These are phyloP conservation scores for Zizania palustris DNA, from an alignment of 202 grass and related monocot species.

Conservation along the genomic window DNA sequence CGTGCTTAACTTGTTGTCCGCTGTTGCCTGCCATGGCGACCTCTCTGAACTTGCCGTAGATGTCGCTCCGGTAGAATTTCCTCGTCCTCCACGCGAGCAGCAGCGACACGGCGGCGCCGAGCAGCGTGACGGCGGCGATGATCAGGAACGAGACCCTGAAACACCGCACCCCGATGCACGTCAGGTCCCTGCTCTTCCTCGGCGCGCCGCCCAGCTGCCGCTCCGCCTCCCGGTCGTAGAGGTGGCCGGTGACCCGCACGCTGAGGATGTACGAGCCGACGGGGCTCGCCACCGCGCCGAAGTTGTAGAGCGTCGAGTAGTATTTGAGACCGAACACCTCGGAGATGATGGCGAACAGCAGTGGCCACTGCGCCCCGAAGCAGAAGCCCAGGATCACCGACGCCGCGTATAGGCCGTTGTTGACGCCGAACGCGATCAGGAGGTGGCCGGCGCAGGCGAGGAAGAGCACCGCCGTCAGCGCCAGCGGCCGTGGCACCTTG, in stretches of 20 bases:
- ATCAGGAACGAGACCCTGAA: conserved; percentile 58
- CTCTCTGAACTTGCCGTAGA: conserved; percentile 59
- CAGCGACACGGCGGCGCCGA: conserved; percentile 46
- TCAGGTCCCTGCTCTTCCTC: conserved; percentile 12
- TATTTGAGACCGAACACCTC: conserved; percentile 94
- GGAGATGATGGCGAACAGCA: conserved; percentile 92
- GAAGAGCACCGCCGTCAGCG: conserved; percentile 46
- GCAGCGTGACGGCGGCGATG: conserved; percentile 54
- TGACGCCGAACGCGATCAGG: conserved; percentile 53
- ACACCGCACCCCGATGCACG: conserved; percentile 53
- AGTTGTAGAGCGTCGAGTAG: conserved; percentile 74
- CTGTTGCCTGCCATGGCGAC: not conserved
- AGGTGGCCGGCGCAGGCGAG: conserved; percentile 50
- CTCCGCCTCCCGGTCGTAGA: conserved; percentile 56
- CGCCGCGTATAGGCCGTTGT: conserved; percentile 47
- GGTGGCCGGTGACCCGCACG: conserved; percentile 42
- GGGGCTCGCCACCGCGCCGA: conserved; percentile 57
- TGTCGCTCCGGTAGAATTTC: conserved; percentile 56
- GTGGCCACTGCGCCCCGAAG: conserved; percentile 94
- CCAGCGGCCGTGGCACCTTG: conserved; percentile 58
- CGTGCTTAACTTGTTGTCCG: not conserved
- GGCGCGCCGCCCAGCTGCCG: conserved; percentile 20
- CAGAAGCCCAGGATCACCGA: conserved; percentile 69
- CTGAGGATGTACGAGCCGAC: conserved; percentile 60
- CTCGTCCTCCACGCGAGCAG: conserved; percentile 63